phyloP scores from a whole-genome alignment of 2,329 filamentous ascomycete genomes.

The Botrytis paeoniae region DNA sequence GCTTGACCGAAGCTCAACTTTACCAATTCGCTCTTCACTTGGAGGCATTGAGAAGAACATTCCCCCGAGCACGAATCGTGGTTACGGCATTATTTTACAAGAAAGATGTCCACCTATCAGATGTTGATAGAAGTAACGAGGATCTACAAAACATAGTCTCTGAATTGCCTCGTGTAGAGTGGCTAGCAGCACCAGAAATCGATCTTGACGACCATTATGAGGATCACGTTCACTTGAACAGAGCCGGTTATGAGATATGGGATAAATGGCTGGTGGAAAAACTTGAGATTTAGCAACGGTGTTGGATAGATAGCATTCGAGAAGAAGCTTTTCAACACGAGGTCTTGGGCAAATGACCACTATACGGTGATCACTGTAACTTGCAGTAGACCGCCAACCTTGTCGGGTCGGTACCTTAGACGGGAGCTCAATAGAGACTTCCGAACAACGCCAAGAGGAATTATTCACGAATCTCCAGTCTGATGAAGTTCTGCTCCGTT shows the following conservation, averaged over 20 bases:
- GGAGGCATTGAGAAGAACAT: constrained; percentile 13
- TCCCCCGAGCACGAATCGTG: constrained; percentile 13
- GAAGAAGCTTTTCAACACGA: background rate
- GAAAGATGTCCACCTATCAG: constrained; percentile 17
- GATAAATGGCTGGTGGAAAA: constrained; percentile 18
- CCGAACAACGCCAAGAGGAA: background rate
- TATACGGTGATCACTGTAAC: background rate
- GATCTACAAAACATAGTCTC: background rate
- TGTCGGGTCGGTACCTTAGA: too few relatives aligned
- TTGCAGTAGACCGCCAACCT: background rate
- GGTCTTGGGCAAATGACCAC: background rate
- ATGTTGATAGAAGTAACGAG: constrained; percentile 20
- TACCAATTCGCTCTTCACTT: constrained; percentile 17
- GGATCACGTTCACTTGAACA: constrained; percentile 26
- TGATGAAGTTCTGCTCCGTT: background rate
- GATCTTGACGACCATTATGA: constrained; percentile 11
- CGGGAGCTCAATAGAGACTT: background rate
- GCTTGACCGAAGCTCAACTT: constrained; percentile 2
- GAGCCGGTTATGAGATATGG: constrained; percentile 25
- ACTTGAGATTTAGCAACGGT: background rate
- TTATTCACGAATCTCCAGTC: background rate
- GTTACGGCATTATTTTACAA: constrained; percentile 20
- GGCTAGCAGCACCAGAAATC: constrained; percentile 19
- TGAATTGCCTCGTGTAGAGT: constrained; percentile 12
- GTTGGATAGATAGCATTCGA: background rate